phyloP scores from a whole-genome alignment of 2,329 filamentous ascomycete genomes.

The Cordyceps cicadae region DNA sequence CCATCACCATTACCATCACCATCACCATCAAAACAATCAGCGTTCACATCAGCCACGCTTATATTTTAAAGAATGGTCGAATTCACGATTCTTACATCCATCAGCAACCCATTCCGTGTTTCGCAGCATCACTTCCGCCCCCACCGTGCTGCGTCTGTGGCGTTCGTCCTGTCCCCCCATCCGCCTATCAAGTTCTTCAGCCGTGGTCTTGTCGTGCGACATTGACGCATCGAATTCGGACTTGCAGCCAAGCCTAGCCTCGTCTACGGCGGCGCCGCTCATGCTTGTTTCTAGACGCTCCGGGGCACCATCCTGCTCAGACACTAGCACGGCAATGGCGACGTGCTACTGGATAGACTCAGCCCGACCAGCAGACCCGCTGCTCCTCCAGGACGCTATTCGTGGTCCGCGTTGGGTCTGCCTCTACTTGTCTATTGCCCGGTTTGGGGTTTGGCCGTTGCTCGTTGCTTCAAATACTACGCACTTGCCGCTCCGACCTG shows the following conservation, averaged over 20 bases:
- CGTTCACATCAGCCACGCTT: too few relatives aligned
- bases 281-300: background rate
- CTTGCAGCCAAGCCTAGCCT: background rate
- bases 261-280: background rate
- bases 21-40: too few relatives aligned
- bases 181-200: background rate
- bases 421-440: background rate
- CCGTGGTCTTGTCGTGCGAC: background rate
- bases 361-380: background rate
- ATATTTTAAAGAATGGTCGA: background rate
- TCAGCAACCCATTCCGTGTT: background rate
- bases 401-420: background rate
- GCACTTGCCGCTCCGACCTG: slow-evolving; percentile 4
- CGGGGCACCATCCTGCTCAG: background rate
- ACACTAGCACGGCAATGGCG: background rate
- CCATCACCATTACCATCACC: too few relatives aligned
- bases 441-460: background rate
- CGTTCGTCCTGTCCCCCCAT: background rate
- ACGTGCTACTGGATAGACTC: background rate
- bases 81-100: background rate
- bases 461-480: slow-evolving; percentile 6
- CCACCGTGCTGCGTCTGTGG: background rate
- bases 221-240: background rate
- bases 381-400: background rate
- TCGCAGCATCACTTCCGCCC: background rate